phyloP scores from a whole-genome alignment of 2,329 filamentous ascomycete species.

The Lecanicillium sp. region DNA sequence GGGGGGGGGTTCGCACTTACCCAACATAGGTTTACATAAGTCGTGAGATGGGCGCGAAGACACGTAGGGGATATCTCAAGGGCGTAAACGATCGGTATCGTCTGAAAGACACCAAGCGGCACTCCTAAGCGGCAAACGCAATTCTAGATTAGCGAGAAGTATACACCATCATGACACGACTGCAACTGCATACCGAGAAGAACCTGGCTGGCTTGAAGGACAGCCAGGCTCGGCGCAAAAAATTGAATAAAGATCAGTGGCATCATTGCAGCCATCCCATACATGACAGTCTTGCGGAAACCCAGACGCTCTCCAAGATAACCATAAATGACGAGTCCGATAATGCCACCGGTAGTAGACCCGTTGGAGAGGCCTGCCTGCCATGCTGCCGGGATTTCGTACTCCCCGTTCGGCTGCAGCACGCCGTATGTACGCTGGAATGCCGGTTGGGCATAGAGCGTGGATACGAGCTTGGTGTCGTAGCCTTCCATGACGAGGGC shows the following conservation, averaged over 20 bases:
- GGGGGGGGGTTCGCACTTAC: too few relatives aligned
- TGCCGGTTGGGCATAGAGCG: conserved; percentile 12
- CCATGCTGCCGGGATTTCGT: conserved; percentile 13
- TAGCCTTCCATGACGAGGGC: conserved; percentile 14
- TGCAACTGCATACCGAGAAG: conserved; percentile 29
- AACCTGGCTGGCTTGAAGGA: conserved; percentile 30
- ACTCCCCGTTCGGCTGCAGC: conserved; percentile 10
- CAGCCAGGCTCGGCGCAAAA: conserved; percentile 9
- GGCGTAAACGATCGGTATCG: conserved; percentile 25
- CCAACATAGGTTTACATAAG: too few relatives aligned
- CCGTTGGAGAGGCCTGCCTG: conserved; percentile 12
- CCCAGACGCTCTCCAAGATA: conserved; percentile 12
- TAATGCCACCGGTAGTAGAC: conserved; percentile 11
- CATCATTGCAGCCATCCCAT: conserved; percentile 30
- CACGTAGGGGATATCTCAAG: conserved; percentile 25
- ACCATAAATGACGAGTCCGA: conserved; percentile 13
- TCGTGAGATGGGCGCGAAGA: too few relatives aligned
- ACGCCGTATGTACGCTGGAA: conserved; percentile 14
- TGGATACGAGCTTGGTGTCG: conserved; percentile 13
- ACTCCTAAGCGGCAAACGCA: too few relatives aligned
- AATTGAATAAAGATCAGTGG: conserved; percentile 15
- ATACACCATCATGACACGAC: too few relatives aligned
- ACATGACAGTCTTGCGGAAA: conserved; percentile 38
- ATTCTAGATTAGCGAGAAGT: too few relatives aligned
- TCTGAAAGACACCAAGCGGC: conserved; percentile 28